Base-by-base conservation (phyloP, 78 protist genomes). In the Dictyostelium citrinum region DNA sequence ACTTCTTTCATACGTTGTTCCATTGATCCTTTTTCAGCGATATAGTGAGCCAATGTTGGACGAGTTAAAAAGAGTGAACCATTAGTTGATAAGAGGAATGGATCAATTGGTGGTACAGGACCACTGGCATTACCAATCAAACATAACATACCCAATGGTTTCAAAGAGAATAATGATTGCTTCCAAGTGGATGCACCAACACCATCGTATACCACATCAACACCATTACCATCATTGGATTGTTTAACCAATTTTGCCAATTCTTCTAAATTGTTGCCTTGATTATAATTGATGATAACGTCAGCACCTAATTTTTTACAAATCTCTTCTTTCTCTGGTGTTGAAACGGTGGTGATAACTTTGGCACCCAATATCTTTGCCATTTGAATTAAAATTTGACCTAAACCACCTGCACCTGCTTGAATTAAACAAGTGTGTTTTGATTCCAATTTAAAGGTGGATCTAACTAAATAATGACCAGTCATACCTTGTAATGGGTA, bases 371-470 rank as follows among this genome's bases (percentile, higher is more conserved):
- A 81, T 14, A 70, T 74, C 88, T 93, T 93, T 68, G 95, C 92
- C 84, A 95, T 83, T 80, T 97, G 98, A 10, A 70, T 55, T 5
- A 96, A 31, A 6, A 83, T 75, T 31, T 71, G 91, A 5, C 98
- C 98, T 0, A 90, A 37, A 80, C 98, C 98, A 14, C 98, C 98
- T 1, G 98, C 98, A 41, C 96, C 98, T 2, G 98, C 98, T 43
- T 96, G 97, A 39, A 97, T 92, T 20, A 97, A 70, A 45, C 90
- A 93, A 10, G 83, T 74, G 22, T 95, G 72, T 14, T 72, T 78
- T 7, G n/a, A 10, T 37, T 90, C 72, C 31, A 95, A 49, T 33
- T 10, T 39, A 39, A 79, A 81, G 4, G 93, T 77, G 3, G 79
- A 64, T 49, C 70, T 4, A 22, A 78, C 81, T 27, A 97, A 84